Base-by-base conservation (phyloP, 495 filamentous ascomycete species). In the Aspergillus taichungensis region DNA sequence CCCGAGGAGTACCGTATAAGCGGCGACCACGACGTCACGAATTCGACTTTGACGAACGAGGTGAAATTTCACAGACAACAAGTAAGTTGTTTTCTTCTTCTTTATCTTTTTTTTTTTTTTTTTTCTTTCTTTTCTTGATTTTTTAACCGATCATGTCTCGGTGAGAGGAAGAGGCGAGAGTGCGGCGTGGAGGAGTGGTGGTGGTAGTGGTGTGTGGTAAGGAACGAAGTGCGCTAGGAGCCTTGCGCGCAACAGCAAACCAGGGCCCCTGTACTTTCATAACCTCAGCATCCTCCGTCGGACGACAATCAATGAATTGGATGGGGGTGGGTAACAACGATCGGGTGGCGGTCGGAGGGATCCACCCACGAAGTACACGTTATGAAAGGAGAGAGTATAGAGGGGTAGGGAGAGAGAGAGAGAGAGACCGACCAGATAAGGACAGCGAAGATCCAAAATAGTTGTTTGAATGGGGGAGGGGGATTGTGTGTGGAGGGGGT, bases 211-310 rank as follows among this genome's bases (percentile, higher is more conserved):
- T 40, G 40, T 53, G 50, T 48, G 43, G 46, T 49, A 55, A 52
- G 38, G 49, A 63, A 53, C 49, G 55, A 59, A 51, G 61, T 57
- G 63, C 59, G 62, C 64, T 58, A 66, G 62, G 61, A 67, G 66
- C 61, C 61, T 58, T 63, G 64, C 66, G 67, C 69, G 67, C 69
- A 71, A 65, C 60, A 57, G 56, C 59, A 69, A 67, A 51, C 61
- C 61, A 62, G 52, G 67, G 65, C 67, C 63, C 64, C 60, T 66
- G 62, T 47, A 49, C 57, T 60, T 59, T 72, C 69, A 72, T 72
- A 63, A 59, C 67, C 64, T 72, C 64, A 69, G 59, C 68, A 72
- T 72, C 46, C 54, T 59, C 58, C 55, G 46, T 58, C 47, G 35
- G 35, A 28, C 29, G 42, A 30, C 37, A 7, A 24, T 24, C 18